Conservation (phyloP, 2,329 filamentous ascomycete species). For the Diaporthe citriasiana region DNA sequence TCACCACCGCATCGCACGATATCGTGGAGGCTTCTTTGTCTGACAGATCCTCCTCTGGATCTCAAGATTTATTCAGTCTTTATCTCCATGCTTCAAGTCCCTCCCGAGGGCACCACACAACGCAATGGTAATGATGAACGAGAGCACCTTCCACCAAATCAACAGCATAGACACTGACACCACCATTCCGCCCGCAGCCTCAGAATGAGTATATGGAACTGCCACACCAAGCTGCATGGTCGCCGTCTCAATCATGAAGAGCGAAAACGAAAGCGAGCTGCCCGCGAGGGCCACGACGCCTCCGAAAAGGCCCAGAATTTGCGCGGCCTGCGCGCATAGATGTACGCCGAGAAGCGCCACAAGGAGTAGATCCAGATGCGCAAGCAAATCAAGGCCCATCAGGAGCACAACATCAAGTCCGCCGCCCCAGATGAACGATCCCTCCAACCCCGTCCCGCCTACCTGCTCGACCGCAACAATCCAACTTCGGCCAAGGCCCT, state of each 20-base stretch:
- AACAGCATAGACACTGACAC: conserved; percentile 38
- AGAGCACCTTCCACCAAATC: conserved; percentile 46
- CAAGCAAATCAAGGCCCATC: conserved; percentile 93
- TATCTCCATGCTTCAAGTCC: conserved; percentile 27
- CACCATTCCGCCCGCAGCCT: conserved; percentile 65
- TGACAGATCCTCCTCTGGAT: not conserved
- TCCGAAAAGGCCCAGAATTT: conserved; percentile 94
- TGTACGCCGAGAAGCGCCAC: conserved; percentile 92
- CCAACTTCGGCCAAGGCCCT: conserved; percentile 55
- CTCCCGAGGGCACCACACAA: conserved; percentile 36
- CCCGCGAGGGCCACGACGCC: conserved; percentile 89
- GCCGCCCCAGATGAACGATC: conserved; percentile 82
- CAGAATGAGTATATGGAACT: conserved; percentile 89
- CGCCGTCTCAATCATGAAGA: conserved; percentile 76
- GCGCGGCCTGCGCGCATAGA: conserved; percentile 90
- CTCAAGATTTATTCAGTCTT: not conserved
- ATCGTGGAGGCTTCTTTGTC: not conserved
- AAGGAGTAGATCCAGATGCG: conserved; percentile 99
- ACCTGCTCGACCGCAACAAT: conserved; percentile 87
- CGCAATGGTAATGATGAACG: conserved; percentile 37
- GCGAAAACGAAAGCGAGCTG: conserved; percentile 85
- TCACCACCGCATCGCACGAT: not conserved
- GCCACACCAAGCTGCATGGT: conserved; percentile 75
- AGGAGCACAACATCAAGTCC: conserved; percentile 96
- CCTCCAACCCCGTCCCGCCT: conserved; percentile 88